Conservation (phyloP, 1,284 basidiomycete genomes). For the Ganoderma sinense region DNA sequence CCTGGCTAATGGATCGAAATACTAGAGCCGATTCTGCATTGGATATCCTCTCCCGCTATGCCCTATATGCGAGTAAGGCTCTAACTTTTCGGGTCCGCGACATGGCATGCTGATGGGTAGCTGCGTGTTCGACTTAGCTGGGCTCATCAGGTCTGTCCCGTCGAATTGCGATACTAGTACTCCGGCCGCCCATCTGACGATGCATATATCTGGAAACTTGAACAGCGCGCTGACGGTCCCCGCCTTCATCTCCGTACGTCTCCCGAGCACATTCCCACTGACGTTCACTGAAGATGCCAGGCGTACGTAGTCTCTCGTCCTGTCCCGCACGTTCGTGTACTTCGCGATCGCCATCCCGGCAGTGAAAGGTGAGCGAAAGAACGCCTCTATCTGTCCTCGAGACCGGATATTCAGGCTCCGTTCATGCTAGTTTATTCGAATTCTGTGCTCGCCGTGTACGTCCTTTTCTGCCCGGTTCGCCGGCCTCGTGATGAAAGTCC, state of each 20-base stretch:
- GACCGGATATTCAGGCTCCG: not conserved
- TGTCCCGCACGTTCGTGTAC: slow-evolving; percentile 1
- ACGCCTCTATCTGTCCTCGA: not conserved
- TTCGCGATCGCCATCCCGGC: slow-evolving; percentile 3
- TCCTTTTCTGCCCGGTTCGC: not conserved
- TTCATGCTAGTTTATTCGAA: not conserved
- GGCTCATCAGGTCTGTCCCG: not conserved
- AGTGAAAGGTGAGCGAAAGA: not conserved
- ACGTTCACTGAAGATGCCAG: not conserved
- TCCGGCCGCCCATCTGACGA: not conserved
- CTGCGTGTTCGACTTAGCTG: not conserved
- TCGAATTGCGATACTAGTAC: not conserved
- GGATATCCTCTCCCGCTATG: not conserved
- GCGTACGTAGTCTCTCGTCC: not conserved
- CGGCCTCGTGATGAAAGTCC: not conserved
- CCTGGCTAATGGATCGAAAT: not conserved
- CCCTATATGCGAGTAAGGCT: slow-evolving; percentile 1
- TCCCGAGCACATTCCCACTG: not conserved
- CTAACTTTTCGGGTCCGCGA: not conserved
- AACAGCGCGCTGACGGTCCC: not conserved
- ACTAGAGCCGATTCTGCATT: not conserved
- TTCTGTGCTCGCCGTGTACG: not conserved
- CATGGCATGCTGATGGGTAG: not conserved
- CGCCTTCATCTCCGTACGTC: slow-evolving; percentile 4
- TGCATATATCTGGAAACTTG: not conserved